Conservation (phyloP, 768 basidiomycete species). For the Mycena crocata region DNA sequence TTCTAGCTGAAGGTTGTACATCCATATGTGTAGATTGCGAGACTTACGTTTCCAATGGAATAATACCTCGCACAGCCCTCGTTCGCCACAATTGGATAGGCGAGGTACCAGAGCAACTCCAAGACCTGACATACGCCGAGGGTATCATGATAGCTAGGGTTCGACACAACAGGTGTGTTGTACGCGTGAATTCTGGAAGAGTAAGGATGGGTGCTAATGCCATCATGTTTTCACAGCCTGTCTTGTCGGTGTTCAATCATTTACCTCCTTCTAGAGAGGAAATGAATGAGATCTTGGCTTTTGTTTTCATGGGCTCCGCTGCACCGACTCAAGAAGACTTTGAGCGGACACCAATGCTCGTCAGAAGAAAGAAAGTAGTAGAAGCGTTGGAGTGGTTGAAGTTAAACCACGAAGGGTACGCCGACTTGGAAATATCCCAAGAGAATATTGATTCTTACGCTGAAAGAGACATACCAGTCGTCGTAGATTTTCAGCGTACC, state of each 20-base stretch:
- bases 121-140: conserved; percentile 16
- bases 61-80: not conserved
- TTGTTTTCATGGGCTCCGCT: not conserved
- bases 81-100: conserved; percentile 15
- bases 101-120: not conserved
- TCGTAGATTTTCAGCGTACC: conserved; percentile 18
- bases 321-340: not conserved
- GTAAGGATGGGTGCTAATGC: conserved; percentile 45
- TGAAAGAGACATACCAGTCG: conserved; percentile 17
- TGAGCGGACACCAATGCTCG: conserved; percentile 26
- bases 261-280: conserved; percentile 39
- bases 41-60: not conserved
- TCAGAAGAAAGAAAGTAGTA: conserved; percentile 26
- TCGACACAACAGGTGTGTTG: conserved; percentile 43
- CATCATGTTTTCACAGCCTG: conserved; percentile 43
- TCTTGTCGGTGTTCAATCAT: conserved; percentile 39
- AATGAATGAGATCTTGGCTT: conserved; percentile 36
- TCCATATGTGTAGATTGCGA: conserved; percentile 2
- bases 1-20: not conserved
- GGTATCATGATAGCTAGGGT: conserved; percentile 40
- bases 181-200: conserved; percentile 40
- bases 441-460: conserved; percentile 18
- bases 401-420: conserved; percentile 24
- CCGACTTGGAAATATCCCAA: conserved; percentile 24
- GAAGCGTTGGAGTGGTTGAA: conserved; percentile 28